These are phyloP conservation scores for Blastocystis sp. DNA, from an alignment of 352 stramenopile genomes.

Conservation along the genomic window DNA sequence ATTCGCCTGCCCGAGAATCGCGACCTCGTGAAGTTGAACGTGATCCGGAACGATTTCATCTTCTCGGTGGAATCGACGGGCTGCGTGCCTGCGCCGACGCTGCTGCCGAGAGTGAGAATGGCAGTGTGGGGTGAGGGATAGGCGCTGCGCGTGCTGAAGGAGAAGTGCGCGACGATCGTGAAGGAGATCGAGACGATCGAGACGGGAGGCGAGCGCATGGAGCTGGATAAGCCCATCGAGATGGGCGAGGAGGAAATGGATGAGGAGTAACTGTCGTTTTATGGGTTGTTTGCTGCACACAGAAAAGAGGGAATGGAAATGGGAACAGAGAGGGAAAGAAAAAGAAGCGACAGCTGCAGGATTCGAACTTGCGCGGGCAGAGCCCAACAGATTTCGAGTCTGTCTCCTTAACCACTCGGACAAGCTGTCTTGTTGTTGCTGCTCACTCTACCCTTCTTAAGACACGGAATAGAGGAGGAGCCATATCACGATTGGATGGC, in stretches of 20 bases:
- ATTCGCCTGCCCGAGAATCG: conserved; percentile 70
- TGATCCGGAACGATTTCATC: conserved; percentile 73
- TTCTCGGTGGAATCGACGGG: conserved; percentile 73
- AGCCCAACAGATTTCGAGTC: conserved; percentile 69
- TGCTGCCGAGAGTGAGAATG: conserved; percentile 47
- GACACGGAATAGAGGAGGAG: too few species aligned
- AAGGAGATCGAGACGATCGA: conserved; percentile 51
- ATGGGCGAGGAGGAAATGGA: conserved; percentile 21
- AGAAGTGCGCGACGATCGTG: conserved; percentile 59
- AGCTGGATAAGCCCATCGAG: not conserved
- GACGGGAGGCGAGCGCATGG: not conserved
- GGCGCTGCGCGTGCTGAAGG: conserved; percentile 53
- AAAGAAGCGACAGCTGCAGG: conserved; percentile 68
- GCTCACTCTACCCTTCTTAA: too few species aligned
- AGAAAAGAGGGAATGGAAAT: not conserved
- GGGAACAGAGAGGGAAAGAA: not conserved
- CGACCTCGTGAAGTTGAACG: conserved; percentile 70
- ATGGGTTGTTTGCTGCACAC: conserved; percentile 20
- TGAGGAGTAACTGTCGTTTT: conserved; percentile 54
- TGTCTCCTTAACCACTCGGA: conserved; percentile 68
- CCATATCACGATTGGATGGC: too few species aligned
- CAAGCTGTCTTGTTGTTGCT: conserved; percentile 25
- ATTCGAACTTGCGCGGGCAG: conserved; percentile 68
- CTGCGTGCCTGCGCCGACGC: conserved; percentile 31
- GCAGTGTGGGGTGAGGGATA: not conserved